These are phyloP conservation scores for Tillandsia fasciculata DNA, from an alignment of 176 grass and related monocot species.

Conservation along the genomic window DNA sequence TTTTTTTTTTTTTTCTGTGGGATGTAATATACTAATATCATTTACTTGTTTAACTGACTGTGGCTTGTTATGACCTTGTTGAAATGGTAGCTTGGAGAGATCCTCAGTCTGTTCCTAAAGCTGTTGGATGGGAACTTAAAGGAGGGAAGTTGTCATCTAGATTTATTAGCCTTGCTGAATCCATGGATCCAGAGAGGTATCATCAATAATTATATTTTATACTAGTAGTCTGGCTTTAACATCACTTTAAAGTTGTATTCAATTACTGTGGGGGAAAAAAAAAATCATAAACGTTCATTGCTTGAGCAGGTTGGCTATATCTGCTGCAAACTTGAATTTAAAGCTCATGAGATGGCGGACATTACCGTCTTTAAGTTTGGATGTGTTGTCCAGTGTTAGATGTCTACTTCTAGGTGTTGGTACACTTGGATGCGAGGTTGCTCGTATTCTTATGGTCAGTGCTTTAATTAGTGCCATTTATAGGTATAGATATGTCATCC, in stretches of 20 bases:
- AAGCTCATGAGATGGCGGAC: conserved; percentile 99
- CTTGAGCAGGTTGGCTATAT: conserved; percentile 40
- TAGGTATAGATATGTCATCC: background rate
- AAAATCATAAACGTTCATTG: conserved; percentile 20
- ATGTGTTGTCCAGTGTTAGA: conserved; percentile 32
- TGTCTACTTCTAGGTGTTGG: conserved; percentile 84
- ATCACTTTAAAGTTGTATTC: background rate
- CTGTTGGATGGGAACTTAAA: conserved; percentile 80
- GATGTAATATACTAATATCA: background rate
- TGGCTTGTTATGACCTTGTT: conserved; percentile 12
- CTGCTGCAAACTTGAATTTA: conserved; percentile 79
- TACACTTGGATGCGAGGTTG: conserved; percentile 87
- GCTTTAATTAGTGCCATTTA: background rate
- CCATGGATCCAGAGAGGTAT: conserved; percentile 54
- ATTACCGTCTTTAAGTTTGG: conserved; percentile 64
- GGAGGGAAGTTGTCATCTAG: conserved; percentile 34
- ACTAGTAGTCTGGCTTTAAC: background rate
- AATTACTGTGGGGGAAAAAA: background rate
- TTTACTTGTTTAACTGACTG: background rate
- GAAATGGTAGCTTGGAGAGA: conserved; percentile 39
- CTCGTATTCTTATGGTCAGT: conserved; percentile 81
- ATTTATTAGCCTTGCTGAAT: conserved; percentile 41
- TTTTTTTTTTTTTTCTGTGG: background rate
- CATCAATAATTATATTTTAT: background rate
- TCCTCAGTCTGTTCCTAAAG: conserved; percentile 56